phyloP scores from a whole-genome alignment of 2,329 filamentous ascomycete genomes.

The Pezicula radicicola region DNA sequence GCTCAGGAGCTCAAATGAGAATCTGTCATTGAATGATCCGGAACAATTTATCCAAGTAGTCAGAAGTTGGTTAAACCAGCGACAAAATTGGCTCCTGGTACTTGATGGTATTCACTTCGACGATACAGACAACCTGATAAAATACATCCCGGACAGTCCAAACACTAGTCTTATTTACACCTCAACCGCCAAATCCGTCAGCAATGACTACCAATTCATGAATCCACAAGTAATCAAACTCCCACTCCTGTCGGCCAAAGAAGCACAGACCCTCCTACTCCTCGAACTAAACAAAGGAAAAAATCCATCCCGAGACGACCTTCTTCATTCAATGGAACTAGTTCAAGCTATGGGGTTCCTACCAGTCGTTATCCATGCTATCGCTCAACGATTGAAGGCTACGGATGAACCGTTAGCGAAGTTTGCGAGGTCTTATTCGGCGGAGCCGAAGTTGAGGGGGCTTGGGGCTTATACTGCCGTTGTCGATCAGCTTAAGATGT shows the following conservation, averaged over 20 bases:
- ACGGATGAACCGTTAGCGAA: constrained; percentile 59
- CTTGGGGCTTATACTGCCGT: constrained; percentile 46
- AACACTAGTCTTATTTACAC: constrained; percentile 67
- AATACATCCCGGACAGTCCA: constrained; percentile 62
- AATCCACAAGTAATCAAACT: constrained; percentile 56
- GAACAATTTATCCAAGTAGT: constrained; percentile 53
- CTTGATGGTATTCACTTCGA: constrained; percentile 66
- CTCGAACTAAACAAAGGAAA: constrained; percentile 56
- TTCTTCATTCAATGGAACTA: constrained; percentile 54
- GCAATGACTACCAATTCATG: constrained; percentile 54
- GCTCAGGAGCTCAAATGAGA: constrained; percentile 35
- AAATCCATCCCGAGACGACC: constrained; percentile 51
- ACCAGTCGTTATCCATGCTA: constrained; percentile 66
- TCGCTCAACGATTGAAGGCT: constrained; percentile 58
- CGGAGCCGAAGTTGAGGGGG: constrained; percentile 50
- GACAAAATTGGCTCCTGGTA: constrained; percentile 64
- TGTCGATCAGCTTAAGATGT: constrained; percentile 43
- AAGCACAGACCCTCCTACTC: constrained; percentile 59
- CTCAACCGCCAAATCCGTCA: constrained; percentile 56
- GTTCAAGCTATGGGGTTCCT: constrained; percentile 62
- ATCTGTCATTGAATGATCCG: constrained; percentile 26
- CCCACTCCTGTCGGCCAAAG: constrained; percentile 48
- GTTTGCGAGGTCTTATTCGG: constrained; percentile 56
- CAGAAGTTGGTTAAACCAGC: constrained; percentile 57
- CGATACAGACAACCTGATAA: constrained; percentile 48